These are phyloP conservation scores for Yamadazyma trypodendri DNA, from an alignment of 1,139 yeast species.

Conservation along the genomic window DNA sequence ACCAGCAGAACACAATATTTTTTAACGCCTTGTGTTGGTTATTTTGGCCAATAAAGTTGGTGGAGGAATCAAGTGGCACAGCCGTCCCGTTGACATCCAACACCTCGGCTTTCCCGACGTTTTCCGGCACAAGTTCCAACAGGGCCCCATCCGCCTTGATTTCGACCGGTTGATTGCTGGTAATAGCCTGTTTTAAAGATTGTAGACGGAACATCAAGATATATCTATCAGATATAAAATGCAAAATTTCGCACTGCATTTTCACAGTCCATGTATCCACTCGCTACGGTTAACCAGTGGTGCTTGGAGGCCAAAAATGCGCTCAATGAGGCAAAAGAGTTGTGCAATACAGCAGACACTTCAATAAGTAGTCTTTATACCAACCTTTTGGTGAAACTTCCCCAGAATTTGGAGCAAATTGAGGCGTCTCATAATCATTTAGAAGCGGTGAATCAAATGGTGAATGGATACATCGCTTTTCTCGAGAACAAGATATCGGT, in stretches of 20 bases:
- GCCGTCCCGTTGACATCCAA: constrained; percentile 28
- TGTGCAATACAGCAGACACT: constrained; percentile 34
- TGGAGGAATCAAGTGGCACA: constrained; percentile 41
- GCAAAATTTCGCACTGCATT: neutral
- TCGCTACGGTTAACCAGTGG: constrained; percentile 4
- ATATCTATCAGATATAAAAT: no score
- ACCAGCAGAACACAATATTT: constrained; percentile 79
- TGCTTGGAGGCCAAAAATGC: constrained; percentile 15
- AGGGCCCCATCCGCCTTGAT: no score
- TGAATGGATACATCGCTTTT: constrained; percentile 11
- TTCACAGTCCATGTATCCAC: neutral
- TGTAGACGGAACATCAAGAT: constrained; percentile 10
- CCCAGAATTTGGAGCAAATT: constrained; percentile 22
- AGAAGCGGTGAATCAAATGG: constrained; percentile 17
- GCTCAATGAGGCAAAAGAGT: constrained; percentile 29
- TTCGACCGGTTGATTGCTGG: constrained; percentile 19
- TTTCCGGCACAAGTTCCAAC: constrained; percentile 17
- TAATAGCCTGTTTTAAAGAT: constrained; percentile 10
- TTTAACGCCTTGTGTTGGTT: constrained; percentile 51
- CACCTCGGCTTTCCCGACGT: constrained; percentile 37
- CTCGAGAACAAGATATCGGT: constrained; percentile 13
- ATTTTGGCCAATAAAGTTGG: constrained; percentile 56
- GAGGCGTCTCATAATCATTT: constrained; percentile 22
- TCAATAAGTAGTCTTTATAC: constrained; percentile 14
- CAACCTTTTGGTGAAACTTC: constrained; percentile 18